Evolutionary conservation across 352 stramenopile species (phyloP), one percentile per base, ranked within the genome.

Genomic region (Phytophthora kernoviae): DNA sequence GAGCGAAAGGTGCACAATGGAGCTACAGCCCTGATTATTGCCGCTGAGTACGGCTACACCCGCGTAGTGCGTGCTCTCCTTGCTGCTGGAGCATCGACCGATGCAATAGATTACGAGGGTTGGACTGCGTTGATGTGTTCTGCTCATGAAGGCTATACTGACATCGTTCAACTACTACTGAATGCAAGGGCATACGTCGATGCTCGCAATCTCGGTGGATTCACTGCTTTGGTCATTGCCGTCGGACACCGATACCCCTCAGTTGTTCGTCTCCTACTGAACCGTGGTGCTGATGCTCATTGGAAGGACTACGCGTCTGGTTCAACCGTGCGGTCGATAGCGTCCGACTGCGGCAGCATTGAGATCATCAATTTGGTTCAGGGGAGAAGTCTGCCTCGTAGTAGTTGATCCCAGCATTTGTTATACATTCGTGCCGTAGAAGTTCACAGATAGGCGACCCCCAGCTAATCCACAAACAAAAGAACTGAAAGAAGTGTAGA

Each of bases 111-210:
- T 37, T 33, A 58, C 21, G 54, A 59, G 50, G 62, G 61, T 1
- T 68, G 56, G 62, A 71, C 66, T 20, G 51, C 66, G 8, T 32
- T 75, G 10, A 68, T 75, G 61, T 62, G 45, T 12, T 56, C 52
- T 27, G 62, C 66, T 26, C 63, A 75, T 22, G 60, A 61, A 45
- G 56, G 56, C 33, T 49, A 54, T 9, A 21, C 20, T 9, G 61
- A 69, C 12, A 65, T 72, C 14, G 43, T 60, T 10, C 36, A 58
- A 18, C 44, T 62, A 21, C 58, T 68, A 22, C 33, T 68, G 24
- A 22, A 54, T 37, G 43, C 22, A 33, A 32, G 44, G 18, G 43
- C 56, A 2, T 24, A 40, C 8, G 32, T 62, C n/a, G 48, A 72
- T 45, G 15, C 54, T 10, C 41, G 44, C 24, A 64, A 58, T 17